Conservation (phyloP, 2,329 filamentous ascomycete species). For the Aureobasidium sp. region DNA sequence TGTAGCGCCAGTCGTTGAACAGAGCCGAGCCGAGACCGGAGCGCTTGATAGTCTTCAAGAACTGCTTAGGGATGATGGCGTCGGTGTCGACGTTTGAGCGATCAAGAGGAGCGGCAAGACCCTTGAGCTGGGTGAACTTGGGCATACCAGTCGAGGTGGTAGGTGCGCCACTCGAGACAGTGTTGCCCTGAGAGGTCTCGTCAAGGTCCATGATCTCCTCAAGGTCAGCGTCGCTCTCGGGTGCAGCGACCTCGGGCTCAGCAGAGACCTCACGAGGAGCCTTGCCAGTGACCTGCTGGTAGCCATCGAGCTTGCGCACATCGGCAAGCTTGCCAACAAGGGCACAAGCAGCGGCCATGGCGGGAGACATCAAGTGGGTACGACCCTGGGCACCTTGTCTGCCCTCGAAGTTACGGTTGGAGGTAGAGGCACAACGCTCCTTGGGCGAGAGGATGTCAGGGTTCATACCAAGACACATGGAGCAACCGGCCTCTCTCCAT, state of each 20-base stretch:
- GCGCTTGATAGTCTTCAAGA: slow-evolving; percentile 98
- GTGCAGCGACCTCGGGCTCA: slow-evolving; percentile 49
- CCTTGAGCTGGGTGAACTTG: slow-evolving; percentile 77
- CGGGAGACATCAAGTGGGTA: slow-evolving; percentile 93
- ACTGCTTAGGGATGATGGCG: slow-evolving; percentile 98
- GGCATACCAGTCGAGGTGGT: slow-evolving; percentile 60
- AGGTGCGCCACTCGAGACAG: slow-evolving; percentile 43
- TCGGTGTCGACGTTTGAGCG: slow-evolving; percentile 95
- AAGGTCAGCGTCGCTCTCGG: slow-evolving; percentile 55
- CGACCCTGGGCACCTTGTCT: slow-evolving; percentile 86
- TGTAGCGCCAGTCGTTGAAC: slow-evolving; percentile 77
- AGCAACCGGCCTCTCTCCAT: slow-evolving; percentile 97
- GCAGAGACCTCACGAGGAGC: slow-evolving; percentile 55
- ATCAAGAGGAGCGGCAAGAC: slow-evolving; percentile 80
- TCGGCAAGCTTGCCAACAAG: slow-evolving; percentile 88
- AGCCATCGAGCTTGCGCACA: slow-evolving; percentile 67
- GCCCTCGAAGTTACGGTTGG: slow-evolving; percentile 96
- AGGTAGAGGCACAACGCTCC: slow-evolving; percentile 91
- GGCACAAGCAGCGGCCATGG: slow-evolving; percentile 88
- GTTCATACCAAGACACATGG: slow-evolving; percentile 99
- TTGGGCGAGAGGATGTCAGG: slow-evolving; percentile 88
- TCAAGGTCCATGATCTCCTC: slow-evolving; percentile 59
- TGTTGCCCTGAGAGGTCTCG: slow-evolving; percentile 63
- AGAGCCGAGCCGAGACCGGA: slow-evolving; percentile 83
- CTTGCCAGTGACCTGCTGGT: slow-evolving; percentile 39